Conservation (phyloP, 495 filamentous ascomycete species). For the Collariella sp. region DNA sequence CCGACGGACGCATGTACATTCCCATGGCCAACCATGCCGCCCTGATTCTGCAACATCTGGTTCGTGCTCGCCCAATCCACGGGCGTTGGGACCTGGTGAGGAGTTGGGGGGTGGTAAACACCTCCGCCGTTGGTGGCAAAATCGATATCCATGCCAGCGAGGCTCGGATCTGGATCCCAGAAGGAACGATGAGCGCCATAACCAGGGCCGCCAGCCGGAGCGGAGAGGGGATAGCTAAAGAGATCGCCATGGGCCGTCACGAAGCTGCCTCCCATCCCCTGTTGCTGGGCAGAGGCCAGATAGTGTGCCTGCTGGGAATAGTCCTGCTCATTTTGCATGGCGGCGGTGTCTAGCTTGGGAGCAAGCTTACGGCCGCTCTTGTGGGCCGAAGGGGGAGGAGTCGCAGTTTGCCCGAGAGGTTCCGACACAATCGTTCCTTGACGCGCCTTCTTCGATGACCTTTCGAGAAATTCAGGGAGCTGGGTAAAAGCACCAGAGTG, state of each 20-base stretch:
- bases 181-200: slow-evolving; percentile 60
- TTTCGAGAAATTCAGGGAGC: slow-evolving; percentile 18
- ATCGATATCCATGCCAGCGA: slow-evolving; percentile 50
- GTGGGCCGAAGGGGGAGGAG: slow-evolving; percentile 43
- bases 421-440: slow-evolving; percentile 31
- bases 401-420: slow-evolving; percentile 38
- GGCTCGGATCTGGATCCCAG: slow-evolving; percentile 58
- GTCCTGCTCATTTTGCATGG: slow-evolving; percentile 47
- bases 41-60: slow-evolving; percentile 39
- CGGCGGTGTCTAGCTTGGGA: slow-evolving; percentile 39
- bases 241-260: slow-evolving; percentile 34
- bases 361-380: slow-evolving; percentile 46
- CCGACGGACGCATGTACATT: slow-evolving; percentile 23
- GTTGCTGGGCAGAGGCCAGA: slow-evolving; percentile 33
- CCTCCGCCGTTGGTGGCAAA: slow-evolving; percentile 33
- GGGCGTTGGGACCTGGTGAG: slow-evolving; percentile 35
- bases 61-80: slow-evolving; percentile 43
- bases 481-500: slow-evolving; percentile 18
- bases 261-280: slow-evolving; percentile 29
- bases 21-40: slow-evolving; percentile 21
- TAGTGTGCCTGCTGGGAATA: slow-evolving; percentile 37
- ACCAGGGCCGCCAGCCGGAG: slow-evolving; percentile 58
- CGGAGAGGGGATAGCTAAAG: slow-evolving; percentile 62
- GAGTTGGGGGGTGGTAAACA: slow-evolving; percentile 29
- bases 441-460: slow-evolving; percentile 33